phyloP scores from a whole-genome alignment of 2,329 filamentous ascomycete genomes.

The Diaporthe capsici region DNA sequence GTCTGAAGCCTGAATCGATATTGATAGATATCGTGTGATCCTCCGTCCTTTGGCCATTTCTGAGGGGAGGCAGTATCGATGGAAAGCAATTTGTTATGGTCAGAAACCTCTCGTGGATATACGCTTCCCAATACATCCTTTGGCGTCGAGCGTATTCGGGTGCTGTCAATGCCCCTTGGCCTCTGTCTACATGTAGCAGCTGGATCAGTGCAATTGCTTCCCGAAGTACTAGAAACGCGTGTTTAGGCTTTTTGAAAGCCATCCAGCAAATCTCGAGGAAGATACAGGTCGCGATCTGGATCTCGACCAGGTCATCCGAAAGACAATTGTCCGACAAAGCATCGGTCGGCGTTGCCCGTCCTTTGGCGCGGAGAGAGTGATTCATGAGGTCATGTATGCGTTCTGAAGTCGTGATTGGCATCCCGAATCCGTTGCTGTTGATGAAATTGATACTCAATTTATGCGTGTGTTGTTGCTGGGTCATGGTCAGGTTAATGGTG shows the following conservation, averaged over 20 bases:
- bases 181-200: conserved; percentile 47
- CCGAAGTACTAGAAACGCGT: conserved; percentile 64
- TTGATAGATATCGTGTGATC: conserved; percentile 54
- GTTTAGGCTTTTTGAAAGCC: conserved; percentile 61
- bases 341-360: neutral
- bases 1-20: conserved; percentile 55
- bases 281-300: conserved; percentile 62
- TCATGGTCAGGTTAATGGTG: conserved; percentile 57
- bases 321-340: neutral
- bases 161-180: conserved; percentile 4
- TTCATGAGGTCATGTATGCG: conserved; percentile 22
- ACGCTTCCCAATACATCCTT: conserved; percentile 68
- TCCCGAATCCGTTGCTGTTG: conserved; percentile 8
- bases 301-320: conserved; percentile 2
- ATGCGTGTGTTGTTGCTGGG: conserved; percentile 39
- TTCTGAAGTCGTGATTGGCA: neutral
- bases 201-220: conserved; percentile 56
- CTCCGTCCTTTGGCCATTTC: conserved; percentile 48
- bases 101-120: conserved; percentile 70
- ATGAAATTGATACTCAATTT: conserved; percentile 17
- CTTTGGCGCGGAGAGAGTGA: neutral
- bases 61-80: conserved; percentile 52
- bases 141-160: conserved; percentile 54
- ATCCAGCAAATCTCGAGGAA: conserved; percentile 68
- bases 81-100: conserved; percentile 64